Evolutionary conservation across 352 stramenopile species (phyloP).

Genomic region (Phytophthora vignae): DNA sequence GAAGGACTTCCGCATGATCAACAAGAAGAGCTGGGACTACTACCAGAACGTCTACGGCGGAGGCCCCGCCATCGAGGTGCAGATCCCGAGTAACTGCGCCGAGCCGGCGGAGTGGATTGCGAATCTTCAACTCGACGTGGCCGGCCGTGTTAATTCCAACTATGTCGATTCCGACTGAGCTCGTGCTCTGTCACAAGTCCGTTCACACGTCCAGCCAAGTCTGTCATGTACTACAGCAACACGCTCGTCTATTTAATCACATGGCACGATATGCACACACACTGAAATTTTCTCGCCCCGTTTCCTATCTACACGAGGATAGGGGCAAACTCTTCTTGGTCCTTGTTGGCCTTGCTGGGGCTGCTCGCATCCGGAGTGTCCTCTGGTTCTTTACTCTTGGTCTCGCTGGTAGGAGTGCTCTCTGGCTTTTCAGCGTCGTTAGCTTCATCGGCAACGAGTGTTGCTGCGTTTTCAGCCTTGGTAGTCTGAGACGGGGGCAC

Average conservation of each 20-base stretch:
- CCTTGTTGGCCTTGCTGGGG: conserved; percentile 8
- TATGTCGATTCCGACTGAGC: conserved; percentile 60
- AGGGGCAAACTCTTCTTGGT: conserved; percentile 20
- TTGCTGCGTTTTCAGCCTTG: conserved; percentile 3
- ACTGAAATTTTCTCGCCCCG: conserved; percentile 3
- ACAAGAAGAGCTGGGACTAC: conserved; percentile 81
- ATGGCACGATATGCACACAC: conserved; percentile 32
- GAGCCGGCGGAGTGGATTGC: conserved; percentile 63
- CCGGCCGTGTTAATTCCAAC: conserved; percentile 65
- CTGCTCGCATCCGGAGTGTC: conserved; percentile 21
- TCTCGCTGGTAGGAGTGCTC: background rate
- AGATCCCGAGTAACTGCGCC: conserved; percentile 61
- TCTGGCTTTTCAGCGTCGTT: conserved; percentile 20
- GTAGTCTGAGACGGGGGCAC: conserved; percentile 21
- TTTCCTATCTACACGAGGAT: conserved; percentile 24
- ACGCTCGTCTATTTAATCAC: conserved; percentile 48
- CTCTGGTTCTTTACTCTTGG: conserved; percentile 25
- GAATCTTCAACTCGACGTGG: conserved; percentile 58
- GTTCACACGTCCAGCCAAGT: conserved; percentile 20
- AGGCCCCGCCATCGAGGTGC: conserved; percentile 72
- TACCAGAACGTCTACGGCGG: conserved; percentile 79
- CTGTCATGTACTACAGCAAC: conserved; percentile 43
- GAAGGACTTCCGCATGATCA: conserved; percentile 83
- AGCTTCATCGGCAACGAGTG: conserved; percentile 14
- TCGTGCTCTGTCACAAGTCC: conserved; percentile 1